Evolutionary conservation across 2,329 filamentous ascomycete species (phyloP).

Genomic region (Teratosphaeria destructans): DNA sequence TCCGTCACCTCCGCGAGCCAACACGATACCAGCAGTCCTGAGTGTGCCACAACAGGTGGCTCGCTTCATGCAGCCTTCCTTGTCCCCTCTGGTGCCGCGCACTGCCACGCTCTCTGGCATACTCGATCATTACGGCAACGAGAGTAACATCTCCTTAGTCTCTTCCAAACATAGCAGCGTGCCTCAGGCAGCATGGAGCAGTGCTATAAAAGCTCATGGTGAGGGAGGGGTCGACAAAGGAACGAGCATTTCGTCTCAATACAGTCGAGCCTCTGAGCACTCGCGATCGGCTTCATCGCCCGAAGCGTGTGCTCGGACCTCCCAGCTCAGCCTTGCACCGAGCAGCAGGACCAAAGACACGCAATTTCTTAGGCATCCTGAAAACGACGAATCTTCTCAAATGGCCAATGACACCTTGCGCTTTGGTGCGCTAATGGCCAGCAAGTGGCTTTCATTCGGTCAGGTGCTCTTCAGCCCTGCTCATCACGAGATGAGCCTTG

Average conservation of each 20-base stretch:
- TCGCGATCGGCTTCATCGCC: constrained; percentile 21
- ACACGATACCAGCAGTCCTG: constrained; percentile 8
- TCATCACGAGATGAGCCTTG: constrained; percentile 55
- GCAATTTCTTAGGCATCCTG: constrained; percentile 40
- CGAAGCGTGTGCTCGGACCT: constrained; percentile 12
- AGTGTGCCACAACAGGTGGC: constrained; percentile 22
- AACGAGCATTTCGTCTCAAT: constrained; percentile 12
- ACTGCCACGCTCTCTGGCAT: constrained; percentile 44
- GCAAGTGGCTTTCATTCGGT: constrained; percentile 79
- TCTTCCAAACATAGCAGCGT: constrained; percentile 6
- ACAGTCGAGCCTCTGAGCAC: constrained; percentile 19
- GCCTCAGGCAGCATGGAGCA: constrained; percentile 5
- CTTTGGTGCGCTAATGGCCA: constrained; percentile 72
- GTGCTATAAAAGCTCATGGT: neutral
- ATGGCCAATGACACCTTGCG: constrained; percentile 57
- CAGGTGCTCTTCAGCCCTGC: constrained; percentile 74
- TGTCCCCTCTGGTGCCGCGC: constrained; percentile 31
- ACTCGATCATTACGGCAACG: constrained; percentile 40
- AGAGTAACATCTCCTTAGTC: constrained; percentile 25
- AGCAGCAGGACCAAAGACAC: constrained; percentile 40
- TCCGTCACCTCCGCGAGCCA: constrained; percentile 7
- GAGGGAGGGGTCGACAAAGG: constrained; percentile 4
- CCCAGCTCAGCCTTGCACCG: constrained; percentile 9
- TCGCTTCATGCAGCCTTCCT: constrained; percentile 19
- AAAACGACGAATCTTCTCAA: constrained; percentile 22